phyloP scores from a whole-genome alignment of 2,329 filamentous ascomycete genomes.

The Cyphellophora europaea region DNA sequence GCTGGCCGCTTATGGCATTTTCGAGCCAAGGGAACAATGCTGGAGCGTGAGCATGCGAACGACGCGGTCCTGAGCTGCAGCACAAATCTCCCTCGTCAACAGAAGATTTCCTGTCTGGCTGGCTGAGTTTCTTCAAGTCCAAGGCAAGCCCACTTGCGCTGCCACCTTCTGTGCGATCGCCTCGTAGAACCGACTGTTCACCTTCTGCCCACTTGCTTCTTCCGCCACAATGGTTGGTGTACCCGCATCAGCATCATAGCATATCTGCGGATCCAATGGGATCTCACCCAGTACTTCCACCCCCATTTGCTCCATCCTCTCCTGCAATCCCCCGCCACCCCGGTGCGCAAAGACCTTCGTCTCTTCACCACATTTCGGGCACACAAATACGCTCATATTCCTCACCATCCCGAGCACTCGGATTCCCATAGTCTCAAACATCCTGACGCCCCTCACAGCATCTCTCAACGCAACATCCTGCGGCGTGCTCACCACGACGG shows the following conservation, averaged over 20 bases:
- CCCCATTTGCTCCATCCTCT: slow-evolving; percentile 60
- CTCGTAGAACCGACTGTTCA: slow-evolving; percentile 62
- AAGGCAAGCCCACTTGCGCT: slow-evolving; percentile 32
- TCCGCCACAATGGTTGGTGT: slow-evolving; percentile 86
- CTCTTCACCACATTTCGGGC: slow-evolving; percentile 65
- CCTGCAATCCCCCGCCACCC: slow-evolving; percentile 47
- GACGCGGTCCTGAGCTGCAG: too few relatives aligned
- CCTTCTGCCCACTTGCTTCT: slow-evolving; percentile 49
- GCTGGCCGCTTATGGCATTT: too few relatives aligned
- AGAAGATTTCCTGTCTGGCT: too few relatives aligned
- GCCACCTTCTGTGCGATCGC: slow-evolving; percentile 53
- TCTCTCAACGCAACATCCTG: slow-evolving; percentile 90
- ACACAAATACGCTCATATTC: slow-evolving; percentile 82
- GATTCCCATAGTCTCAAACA: slow-evolving; percentile 80
- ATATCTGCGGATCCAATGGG: slow-evolving; percentile 76
- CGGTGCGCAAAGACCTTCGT: slow-evolving; percentile 61
- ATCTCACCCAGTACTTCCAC: slow-evolving; percentile 83
- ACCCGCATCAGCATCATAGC: slow-evolving; percentile 75
- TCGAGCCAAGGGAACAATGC: too few relatives aligned
- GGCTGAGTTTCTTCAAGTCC: too few relatives aligned
- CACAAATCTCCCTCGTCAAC: too few relatives aligned
- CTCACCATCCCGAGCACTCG: slow-evolving; percentile 76
- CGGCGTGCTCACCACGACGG: slow-evolving; percentile 80
- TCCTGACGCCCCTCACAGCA: slow-evolving; percentile 80
- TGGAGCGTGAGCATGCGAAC: too few relatives aligned